Evolutionary conservation across 2,329 filamentous ascomycete genomes (phyloP), one percentile per base, ranked within the genome.

Genomic region (Daldinia eschscholtzii): DNA sequence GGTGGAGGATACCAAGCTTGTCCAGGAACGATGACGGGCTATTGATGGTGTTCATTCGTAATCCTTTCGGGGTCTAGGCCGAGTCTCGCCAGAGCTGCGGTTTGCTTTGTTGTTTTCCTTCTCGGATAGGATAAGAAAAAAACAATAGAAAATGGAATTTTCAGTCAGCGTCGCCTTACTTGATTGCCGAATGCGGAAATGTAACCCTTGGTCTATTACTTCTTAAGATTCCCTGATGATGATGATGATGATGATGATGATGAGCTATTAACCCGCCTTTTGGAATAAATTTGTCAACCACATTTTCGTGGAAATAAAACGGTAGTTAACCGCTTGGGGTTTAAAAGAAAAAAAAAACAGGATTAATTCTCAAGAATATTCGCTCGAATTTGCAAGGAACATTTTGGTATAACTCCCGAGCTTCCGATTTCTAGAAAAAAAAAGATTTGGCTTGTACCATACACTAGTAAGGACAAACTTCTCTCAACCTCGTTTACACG

Each of bases 21-120:
- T 66, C 62, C 57, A 52, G 62, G 61, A 64, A 66, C 57, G 46
- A 68, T 72, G 70, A 72, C 62, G 64, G 41, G 59, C 59, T 33
- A 48, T 57, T 70, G 70, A 70, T 65, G 61, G 56, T 66, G 50
- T 60, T 15, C 12, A 52, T 62, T 66, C 67, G 70, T 72, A 70
- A 72, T 70, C 64, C 30, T 50, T 2, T 42, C 57, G 41, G 42
- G 60, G 56, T 62, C 57, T 58, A 67, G 61, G 63, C 53, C 66
- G 61, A 63, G 53, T 44, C 28, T 57, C 42, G 39, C 52, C 26
- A 52, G 41, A 55, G 52, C 61, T 37, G 30, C 48, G 13, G 26
- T 33, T 61, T 23, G 41, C n/a, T 60, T 66, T 63, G 66, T 66
- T 60, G 39, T 28, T 61, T 26, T 57, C 55, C 30, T 64, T 15